These are phyloP conservation scores for Ascodesmis nigricans DNA, from an alignment of 495 filamentous ascomycete species.

Conservation along the genomic window DNA sequence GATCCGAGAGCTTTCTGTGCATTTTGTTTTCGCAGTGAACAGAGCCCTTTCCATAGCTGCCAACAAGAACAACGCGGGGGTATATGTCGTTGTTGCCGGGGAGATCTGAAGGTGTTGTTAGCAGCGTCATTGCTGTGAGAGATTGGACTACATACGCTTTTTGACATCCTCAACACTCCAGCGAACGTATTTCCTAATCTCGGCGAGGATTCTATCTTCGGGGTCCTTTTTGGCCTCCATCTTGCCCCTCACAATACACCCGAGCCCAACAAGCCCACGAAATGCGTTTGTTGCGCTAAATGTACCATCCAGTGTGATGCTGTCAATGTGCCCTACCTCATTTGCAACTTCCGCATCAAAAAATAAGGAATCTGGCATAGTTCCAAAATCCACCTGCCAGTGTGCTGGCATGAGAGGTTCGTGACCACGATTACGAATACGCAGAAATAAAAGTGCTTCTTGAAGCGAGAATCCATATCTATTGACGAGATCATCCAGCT, in stretches of 20 bases:
- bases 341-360: constrained; percentile 19
- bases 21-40: constrained; percentile 16
- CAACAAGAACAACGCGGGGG: constrained; percentile 3
- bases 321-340: constrained; percentile 28
- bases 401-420: constrained; percentile 33
- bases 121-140: neutral
- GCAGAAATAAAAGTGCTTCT: constrained; percentile 33
- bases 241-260: constrained; percentile 11
- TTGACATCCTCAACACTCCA: constrained; percentile 17
- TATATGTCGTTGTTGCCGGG: constrained; percentile 1
- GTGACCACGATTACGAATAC: constrained; percentile 34
- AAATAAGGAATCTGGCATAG: constrained; percentile 37
- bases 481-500: too few species aligned
- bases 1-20: too few species aligned
- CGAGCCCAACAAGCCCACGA: constrained; percentile 15
- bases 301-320: constrained; percentile 18
- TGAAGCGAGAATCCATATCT: constrained; percentile 20
- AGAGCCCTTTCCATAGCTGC: constrained; percentile 15
- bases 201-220: constrained; percentile 9
- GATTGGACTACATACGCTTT: neutral
- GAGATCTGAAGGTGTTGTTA: neutral
- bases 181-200: constrained; percentile 15
- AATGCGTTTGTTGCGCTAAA: constrained; percentile 18
- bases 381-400: constrained; percentile 40
- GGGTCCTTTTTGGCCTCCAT: constrained; percentile 13